Evolutionary conservation across 2,329 filamentous ascomycete genomes (phyloP).

Genomic region (Ophioceras dolichostomum): DNA sequence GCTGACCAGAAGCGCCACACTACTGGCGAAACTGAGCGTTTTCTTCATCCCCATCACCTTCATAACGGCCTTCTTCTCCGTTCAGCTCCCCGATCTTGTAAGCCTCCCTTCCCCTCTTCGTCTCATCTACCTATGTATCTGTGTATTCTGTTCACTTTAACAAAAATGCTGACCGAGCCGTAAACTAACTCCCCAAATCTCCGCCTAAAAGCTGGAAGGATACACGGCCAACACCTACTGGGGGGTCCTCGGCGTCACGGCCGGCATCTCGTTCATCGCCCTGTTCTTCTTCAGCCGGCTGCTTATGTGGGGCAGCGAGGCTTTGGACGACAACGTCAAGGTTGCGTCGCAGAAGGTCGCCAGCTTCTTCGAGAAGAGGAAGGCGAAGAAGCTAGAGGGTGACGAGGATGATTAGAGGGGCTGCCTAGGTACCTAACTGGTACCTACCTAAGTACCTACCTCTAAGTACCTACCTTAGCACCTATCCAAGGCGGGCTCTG

Average conservation of each 20-base stretch:
- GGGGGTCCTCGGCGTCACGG: conserved; percentile 52
- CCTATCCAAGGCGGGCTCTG: too few relatives aligned
- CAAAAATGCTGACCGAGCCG: too few relatives aligned
- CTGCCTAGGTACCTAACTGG: too few relatives aligned
- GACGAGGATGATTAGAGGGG: neutral
- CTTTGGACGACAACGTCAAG: conserved; percentile 23
- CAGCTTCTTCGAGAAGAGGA: neutral
- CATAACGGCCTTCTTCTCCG: conserved; percentile 64
- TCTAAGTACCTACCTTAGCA: too few relatives aligned
- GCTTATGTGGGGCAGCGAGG: conserved; percentile 32
- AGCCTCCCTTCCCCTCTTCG: neutral
- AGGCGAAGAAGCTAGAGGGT: neutral
- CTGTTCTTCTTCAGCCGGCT: conserved; percentile 40
- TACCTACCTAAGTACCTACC: too few relatives aligned
- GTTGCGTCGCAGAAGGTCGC: neutral
- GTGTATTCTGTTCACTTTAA: too few relatives aligned
- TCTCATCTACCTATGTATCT: too few relatives aligned
- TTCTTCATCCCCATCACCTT: conserved; percentile 64
- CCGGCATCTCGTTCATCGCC: conserved; percentile 43
- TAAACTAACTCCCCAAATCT: too few relatives aligned
- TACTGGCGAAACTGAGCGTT: conserved; percentile 64
- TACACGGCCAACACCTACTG: conserved; percentile 56
- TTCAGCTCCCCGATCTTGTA: conserved; percentile 43
- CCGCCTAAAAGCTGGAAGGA: too few relatives aligned
- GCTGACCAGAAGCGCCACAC: conserved; percentile 57